Conservation (phyloP, 225 moss, liverwort and hornwort genomes). For the Polytrichum formosum region DNA sequence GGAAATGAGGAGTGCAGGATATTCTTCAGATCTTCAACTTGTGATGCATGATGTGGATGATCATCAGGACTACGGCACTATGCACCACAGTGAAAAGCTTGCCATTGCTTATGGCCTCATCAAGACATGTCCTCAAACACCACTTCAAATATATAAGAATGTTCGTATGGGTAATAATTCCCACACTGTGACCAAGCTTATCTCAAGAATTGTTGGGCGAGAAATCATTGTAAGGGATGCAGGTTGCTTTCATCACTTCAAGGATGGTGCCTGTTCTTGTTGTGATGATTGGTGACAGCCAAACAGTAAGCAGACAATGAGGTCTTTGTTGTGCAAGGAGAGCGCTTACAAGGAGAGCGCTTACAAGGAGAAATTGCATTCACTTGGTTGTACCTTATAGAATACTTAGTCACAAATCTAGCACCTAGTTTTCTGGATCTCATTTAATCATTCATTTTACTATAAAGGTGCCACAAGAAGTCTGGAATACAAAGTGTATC, state of each 20-base stretch:
- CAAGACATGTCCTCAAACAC: slow-evolving; percentile 26
- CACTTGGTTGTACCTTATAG: background rate
- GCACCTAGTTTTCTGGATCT: too few species aligned
- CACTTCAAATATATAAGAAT: slow-evolving; percentile 46
- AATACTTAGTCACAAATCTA: background rate
- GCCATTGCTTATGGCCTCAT: slow-evolving; percentile 47
- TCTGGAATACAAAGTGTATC: too few species aligned
- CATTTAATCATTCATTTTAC: too few species aligned
- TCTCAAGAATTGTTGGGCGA: slow-evolving; percentile 35
- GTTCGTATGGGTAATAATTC: slow-evolving; percentile 48
- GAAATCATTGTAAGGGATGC: slow-evolving; percentile 48
- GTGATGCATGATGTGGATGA: slow-evolving; percentile 35
- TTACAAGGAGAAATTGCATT: background rate
- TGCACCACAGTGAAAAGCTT: slow-evolving; percentile 45
- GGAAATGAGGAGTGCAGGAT: slow-evolving; percentile 38
- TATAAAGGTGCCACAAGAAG: too few species aligned
- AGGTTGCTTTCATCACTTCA: slow-evolving; percentile 46
- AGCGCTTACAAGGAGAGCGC: background rate
- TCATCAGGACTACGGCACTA: slow-evolving; percentile 27
- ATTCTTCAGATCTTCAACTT: slow-evolving; percentile 30
- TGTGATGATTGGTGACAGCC: slow-evolving; percentile 42
- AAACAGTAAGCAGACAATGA: too few species aligned
- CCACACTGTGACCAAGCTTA: slow-evolving; percentile 42
- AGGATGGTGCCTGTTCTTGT: slow-evolving; percentile 42
- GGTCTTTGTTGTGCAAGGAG: background rate